Conservation (phyloP, 2,329 filamentous ascomycete species). For the Xylogone sp. region DNA sequence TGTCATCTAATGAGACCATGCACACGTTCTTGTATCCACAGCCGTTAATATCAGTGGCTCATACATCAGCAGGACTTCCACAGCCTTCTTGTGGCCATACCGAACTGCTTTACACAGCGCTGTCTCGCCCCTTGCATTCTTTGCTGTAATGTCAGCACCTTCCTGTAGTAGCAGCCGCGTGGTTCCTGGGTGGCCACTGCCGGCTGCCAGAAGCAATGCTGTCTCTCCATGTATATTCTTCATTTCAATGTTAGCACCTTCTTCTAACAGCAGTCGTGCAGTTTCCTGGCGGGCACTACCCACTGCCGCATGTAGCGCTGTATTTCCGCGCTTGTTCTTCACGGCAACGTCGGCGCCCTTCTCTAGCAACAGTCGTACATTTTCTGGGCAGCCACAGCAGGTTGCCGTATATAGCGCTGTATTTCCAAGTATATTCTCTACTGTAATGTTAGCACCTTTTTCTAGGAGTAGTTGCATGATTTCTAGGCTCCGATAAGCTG, state of each 20-base stretch:
- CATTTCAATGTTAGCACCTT: neutral
- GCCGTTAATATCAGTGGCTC: neutral
- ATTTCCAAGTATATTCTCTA: neutral
- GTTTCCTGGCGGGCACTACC: neutral
- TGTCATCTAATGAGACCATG: too few relatives aligned
- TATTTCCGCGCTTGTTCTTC: neutral
- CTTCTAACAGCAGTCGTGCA: neutral
- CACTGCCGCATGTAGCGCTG: neutral
- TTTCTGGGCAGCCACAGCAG: neutral
- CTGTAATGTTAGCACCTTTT: conserved; percentile 9
- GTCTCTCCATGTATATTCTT: neutral
- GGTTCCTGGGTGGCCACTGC: neutral
- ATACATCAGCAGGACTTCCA: conserved; percentile 8
- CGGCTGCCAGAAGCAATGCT: neutral
- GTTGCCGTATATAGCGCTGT: neutral
- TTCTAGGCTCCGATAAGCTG: conserved; percentile 5
- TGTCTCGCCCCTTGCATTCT: conserved; percentile 20
- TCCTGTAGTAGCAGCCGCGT: conserved; percentile 7
- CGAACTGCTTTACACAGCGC: conserved; percentile 4
- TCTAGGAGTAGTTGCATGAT: conserved; percentile 13
- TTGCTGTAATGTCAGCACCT: conserved; percentile 5
- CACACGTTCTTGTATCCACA: neutral
- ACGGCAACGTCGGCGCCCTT: conserved; percentile 1
- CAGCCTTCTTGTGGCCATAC: conserved; percentile 13
- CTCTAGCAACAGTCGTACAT: neutral